Percentiles rank a stretch among this genome's conserved stretches.
These are phyloP conservation scores for Metschnikowia matae DNA, from an alignment of 805 yeast genomes.

Conservation along the genomic window DNA sequence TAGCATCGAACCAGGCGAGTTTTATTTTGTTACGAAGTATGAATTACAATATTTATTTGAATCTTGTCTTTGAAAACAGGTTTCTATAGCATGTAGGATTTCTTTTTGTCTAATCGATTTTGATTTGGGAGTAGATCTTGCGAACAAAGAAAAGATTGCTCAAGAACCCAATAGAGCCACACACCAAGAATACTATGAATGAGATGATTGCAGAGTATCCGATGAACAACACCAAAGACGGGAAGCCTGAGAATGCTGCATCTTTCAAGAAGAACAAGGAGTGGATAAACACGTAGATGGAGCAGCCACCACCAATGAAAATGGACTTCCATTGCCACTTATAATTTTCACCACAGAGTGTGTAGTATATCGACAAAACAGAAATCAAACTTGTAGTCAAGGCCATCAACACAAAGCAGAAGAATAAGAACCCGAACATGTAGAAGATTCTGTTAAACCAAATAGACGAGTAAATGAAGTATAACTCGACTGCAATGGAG, in stretches of 20 bases:
- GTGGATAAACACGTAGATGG: conserved; percentile 79
- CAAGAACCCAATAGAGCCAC: conserved; percentile 85
- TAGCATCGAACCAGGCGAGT: neutral
- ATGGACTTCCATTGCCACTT: conserved; percentile 97
- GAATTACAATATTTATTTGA: conserved; percentile 1
- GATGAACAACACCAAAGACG: conserved; percentile 72
- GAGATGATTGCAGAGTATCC: conserved; percentile 81
- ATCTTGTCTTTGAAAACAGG: neutral
- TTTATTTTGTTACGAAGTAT: neutral
- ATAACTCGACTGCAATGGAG: conserved; percentile 90
- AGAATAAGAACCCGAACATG: conserved; percentile 95
- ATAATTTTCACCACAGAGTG: conserved; percentile 86
- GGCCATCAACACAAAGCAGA: conserved; percentile 80
- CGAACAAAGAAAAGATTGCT: conserved; percentile 71
- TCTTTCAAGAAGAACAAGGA: conserved; percentile 66
- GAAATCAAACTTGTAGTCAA: conserved; percentile 79
- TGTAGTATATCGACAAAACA: conserved; percentile 73
- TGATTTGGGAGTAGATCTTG: conserved; percentile 77
- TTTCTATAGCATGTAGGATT: neutral
- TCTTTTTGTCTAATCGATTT: conserved; percentile 53
- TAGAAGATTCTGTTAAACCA: conserved; percentile 94
- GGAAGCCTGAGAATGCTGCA: conserved; percentile 59
- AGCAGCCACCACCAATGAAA: conserved; percentile 84
- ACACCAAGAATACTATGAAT: conserved; percentile 65
- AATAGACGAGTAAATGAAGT: conserved; percentile 82